Evolutionary conservation across 1,139 yeast species (phyloP).

Genomic region (Nadsonia commutata): DNA sequence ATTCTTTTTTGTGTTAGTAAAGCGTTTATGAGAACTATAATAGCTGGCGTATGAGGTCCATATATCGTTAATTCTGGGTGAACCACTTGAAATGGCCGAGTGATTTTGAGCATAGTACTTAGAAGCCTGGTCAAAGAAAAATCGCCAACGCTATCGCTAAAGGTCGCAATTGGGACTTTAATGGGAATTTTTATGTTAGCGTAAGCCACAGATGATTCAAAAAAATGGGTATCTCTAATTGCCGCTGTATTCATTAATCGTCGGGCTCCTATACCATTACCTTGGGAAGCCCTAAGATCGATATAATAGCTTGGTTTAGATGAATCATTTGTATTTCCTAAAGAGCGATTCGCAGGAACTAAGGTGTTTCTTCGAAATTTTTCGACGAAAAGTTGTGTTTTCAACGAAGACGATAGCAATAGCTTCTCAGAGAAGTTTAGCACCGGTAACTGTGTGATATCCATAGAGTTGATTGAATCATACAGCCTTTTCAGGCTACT

Average conservation of each 20-base stretch:
- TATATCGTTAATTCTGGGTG: constrained; percentile 31
- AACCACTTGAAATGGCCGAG: constrained; percentile 12
- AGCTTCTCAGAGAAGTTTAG: constrained; percentile 19
- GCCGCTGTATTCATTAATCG: constrained; percentile 13
- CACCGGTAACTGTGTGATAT: constrained; percentile 20
- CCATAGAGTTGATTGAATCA: constrained; percentile 26
- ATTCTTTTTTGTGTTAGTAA: constrained; percentile 43
- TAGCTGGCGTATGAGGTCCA: constrained; percentile 46
- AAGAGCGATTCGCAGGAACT: not conserved
- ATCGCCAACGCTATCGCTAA: constrained; percentile 22
- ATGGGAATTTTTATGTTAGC: constrained; percentile 22
- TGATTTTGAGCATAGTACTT: constrained; percentile 14
- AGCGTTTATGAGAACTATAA: constrained; percentile 41
- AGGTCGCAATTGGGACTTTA: constrained; percentile 21
- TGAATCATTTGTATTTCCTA: not conserved
- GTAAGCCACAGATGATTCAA: constrained; percentile 19
- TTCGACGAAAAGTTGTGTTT: constrained; percentile 19
- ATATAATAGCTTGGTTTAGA: constrained; percentile 16
- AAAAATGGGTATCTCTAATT: constrained; percentile 21
- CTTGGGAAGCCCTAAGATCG: constrained; percentile 14
- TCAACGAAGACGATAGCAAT: constrained; percentile 18
- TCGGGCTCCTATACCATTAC: constrained; percentile 11
- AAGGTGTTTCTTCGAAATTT: constrained; percentile 12
- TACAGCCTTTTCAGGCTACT: constrained; percentile 23
- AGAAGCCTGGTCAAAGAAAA: constrained; percentile 17